A percentile compares a stretch with the other conserved stretches of the same genome.
phyloP scores from a whole-genome alignment of 2,329 filamentous ascomycete genomes.

The Coniochaeta sp. region DNA sequence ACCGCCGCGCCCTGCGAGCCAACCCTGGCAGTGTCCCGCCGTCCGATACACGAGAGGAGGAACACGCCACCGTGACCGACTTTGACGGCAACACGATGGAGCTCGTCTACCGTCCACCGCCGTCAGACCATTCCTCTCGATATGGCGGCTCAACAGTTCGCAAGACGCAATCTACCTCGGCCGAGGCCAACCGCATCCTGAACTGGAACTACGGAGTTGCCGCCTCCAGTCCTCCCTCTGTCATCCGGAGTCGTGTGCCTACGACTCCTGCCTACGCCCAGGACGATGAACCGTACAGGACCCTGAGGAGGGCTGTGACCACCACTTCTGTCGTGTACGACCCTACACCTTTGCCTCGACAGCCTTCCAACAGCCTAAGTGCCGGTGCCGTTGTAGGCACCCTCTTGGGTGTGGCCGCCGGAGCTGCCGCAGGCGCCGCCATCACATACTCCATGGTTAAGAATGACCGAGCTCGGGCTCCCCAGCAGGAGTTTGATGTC shows the following conservation, averaged over 20 bases:
- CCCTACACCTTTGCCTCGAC: constrained; percentile 20
- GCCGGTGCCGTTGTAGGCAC: constrained; percentile 66
- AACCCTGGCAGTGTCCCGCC: constrained; percentile 25
- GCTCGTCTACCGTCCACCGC: constrained; percentile 52
- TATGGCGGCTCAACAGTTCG: constrained; percentile 27
- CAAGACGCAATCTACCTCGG: constrained; percentile 27
- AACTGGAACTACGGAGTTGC: constrained; percentile 43
- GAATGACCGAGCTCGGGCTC: constrained; percentile 39
- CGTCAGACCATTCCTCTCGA: constrained; percentile 24
- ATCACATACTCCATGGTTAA: constrained; percentile 65
- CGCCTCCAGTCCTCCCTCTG: constrained; percentile 16
- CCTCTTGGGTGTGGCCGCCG: constrained; percentile 46
- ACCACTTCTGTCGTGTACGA: constrained; percentile 20
- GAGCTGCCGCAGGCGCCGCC: constrained; percentile 72
- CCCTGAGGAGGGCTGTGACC: constrained; percentile 27
- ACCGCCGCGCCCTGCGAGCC: constrained; percentile 60
- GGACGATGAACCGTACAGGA: constrained; percentile 18
- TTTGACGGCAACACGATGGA: constrained; percentile 81
- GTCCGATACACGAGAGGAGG: constrained; percentile 16
- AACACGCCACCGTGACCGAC: constrained; percentile 58
- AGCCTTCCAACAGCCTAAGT: constrained; percentile 36
- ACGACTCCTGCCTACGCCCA: constrained; percentile 5
- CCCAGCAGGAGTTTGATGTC: constrained; percentile 32
- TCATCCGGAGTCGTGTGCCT: constrained; percentile 10
- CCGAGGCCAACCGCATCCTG: constrained; percentile 36